Evolutionary conservation across 176 grass and related monocot species (phyloP), one percentile per base, ranked within the genome.

Genomic region (Pontederia paniculata): DNA sequence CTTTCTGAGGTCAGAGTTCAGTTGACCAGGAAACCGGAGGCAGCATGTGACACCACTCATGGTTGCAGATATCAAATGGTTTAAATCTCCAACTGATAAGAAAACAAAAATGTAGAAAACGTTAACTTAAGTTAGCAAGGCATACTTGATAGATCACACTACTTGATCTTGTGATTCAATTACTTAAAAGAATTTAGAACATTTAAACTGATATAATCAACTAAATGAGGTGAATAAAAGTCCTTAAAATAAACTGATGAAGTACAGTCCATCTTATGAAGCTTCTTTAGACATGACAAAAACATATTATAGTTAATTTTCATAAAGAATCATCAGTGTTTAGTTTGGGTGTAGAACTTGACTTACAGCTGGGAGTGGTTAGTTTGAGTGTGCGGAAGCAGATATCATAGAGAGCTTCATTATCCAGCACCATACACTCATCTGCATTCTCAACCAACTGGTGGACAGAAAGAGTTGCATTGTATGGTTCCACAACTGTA

Each of bases 31-130:
- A 70, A 94, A 94, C 11, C 88, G 88, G 8, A 94, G 83, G 70
- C 88, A 94, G 77, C 88, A 94, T 15, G 88, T 94, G 23, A 94
- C 88, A 60, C 88, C 88, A 12, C 83, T 87, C 88, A 94, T 94
- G 23, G 88, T 94, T 0, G 88, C 83, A 37, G 79, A 83, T 73
- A 94, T 94, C 49, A 94, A 68, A 67, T 94, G 88, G 67, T 94
- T 94, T 63, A 94, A 45, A 42, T 94, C 88, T 47, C 88, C 88
- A 78, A 94, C 88, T 94, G 83, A 60, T 75, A 9, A 73, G 60
- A 21, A 71, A 37, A n/a, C n/a, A n/a, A n/a, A n/a, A n/a, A n/a
- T n/a, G n/a, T n/a, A n/a, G n/a, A n/a, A n/a, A n/a, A n/a, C n/a
- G n/a, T n/a, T n/a, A n/a, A n/a, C n/a, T n/a, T n/a, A n/a, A n/a